Base-by-base conservation (phyloP, 352 stramenopile species). In the Chrysophaeum taylorii region DNA sequence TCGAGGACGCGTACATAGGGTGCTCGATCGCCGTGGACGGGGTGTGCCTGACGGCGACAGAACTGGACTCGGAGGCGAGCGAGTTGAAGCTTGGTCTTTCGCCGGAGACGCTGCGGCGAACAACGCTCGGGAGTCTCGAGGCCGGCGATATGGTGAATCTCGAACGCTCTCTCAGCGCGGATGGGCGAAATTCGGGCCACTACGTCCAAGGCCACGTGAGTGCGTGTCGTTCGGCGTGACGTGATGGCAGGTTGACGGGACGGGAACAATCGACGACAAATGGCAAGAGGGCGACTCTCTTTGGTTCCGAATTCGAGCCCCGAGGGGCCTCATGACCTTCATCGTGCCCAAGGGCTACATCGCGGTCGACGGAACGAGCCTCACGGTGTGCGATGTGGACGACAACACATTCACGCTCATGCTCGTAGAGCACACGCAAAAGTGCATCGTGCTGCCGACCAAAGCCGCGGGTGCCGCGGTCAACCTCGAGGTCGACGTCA, bases 1-100 rank as follows among this genome's bases (percentile, higher is more conserved):
- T 87, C 69, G 75, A 86, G 18, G 83, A 79, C 42, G 83, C 83
- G 5, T 89, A 89, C 73, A 68, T 87, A n/a, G 83, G 80, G 73
- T 97, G 92, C 79, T 96, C 87, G 77, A 98, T 98, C 73, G 93
- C 92, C 66, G 85, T 98, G 37, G 97, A 96, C 78, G 95, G 95
- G 70, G 94, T 95, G 69, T 99, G 95, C 73, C 84, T 99, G 54
- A 99, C 95, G 0, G 93, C 91, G 31, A 98, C 91, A 9, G 82
- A 85, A 61, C 89, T 98, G 69, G 77, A 94, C 73, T 45, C 54
- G 16, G 79, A 89, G 61, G 61, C 78, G 29, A 72, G 76, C 12
- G 76, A 73, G 62, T 87, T 98, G 70, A 90, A 86, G 31, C 95
- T 98, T 48, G 93, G 92, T 57, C 80, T 98, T 31, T 89, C 94